These are phyloP conservation scores for Trametes elegans DNA, from an alignment of 768 basidiomycete species.

Conservation along the genomic window DNA sequence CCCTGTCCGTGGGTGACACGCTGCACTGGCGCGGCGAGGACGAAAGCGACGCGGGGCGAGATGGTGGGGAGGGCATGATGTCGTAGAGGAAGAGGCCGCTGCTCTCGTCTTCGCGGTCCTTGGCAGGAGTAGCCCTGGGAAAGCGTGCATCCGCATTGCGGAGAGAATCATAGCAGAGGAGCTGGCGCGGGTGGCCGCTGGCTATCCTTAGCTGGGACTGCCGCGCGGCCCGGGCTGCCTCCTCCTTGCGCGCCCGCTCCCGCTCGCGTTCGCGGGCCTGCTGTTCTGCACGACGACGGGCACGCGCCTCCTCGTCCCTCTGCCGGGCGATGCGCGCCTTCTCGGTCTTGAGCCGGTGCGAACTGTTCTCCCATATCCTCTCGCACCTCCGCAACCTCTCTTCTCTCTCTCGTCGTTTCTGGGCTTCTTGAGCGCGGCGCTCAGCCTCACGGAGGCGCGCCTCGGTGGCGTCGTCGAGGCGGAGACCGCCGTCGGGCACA, in stretches of 20 bases:
- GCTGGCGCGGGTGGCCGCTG: conserved; percentile 21
- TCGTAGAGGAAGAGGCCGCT: conserved; percentile 34
- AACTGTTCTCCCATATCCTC: conserved; percentile 29
- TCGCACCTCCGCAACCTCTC: conserved; percentile 26
- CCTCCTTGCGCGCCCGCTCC: conserved; percentile 21
- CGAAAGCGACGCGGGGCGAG: conserved; percentile 23
- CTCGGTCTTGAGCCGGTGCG: conserved; percentile 22
- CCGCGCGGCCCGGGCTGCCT: conserved; percentile 22
- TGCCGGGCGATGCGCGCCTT: conserved; percentile 20
- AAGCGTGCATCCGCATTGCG: conserved; percentile 17
- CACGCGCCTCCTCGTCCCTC: conserved; percentile 23
- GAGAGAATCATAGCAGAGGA: conserved; percentile 26
- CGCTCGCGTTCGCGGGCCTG: conserved; percentile 27
- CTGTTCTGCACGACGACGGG: conserved; percentile 20
- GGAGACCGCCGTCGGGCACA: conserved; percentile 37
- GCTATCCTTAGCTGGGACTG: conserved; percentile 17
- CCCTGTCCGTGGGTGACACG: conserved; percentile 16
- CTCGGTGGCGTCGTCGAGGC: conserved; percentile 41
- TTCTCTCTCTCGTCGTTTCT: conserved; percentile 32
- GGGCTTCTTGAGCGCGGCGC: conserved; percentile 34
- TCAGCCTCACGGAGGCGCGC: conserved; percentile 39
- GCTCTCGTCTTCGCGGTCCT: conserved; percentile 6
- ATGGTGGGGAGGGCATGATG: conserved; percentile 30
- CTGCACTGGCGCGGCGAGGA: conserved; percentile 7
- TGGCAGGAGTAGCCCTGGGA: conserved; percentile 16